Evolutionary conservation across 495 filamentous ascomycete genomes (phyloP), one percentile per base, ranked within the genome.

Genomic region (Tuber aestivum): DNA sequence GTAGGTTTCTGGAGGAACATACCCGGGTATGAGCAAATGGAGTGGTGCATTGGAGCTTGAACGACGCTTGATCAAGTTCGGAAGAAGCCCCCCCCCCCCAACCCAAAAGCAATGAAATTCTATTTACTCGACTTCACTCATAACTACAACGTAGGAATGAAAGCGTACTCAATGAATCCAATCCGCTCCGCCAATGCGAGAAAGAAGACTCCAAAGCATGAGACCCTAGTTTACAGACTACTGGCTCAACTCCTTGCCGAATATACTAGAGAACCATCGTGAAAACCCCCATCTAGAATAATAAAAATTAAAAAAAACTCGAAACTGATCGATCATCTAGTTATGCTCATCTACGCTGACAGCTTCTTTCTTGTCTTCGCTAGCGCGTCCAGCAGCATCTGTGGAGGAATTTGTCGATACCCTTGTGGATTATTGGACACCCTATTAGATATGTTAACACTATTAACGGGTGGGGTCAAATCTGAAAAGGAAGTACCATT

Each of bases 341-440:
- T 35, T 35, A 14, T 35, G 27, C 7, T 35, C 56, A 65, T 65
- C 56, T 65, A 65, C 14, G 14, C 27, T 1, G 56, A 14, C 27
- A 61, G 6, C 27, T 65, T 65, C 56, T 35, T 65, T 65, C 56
- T 65, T 18, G 27, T 88, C 85, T 89, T 87, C 86, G 93, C 90
- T 80, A 95, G 83, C 81, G 87, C 87, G 74, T 92, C 91, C 41
- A 97, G 82, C 80, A 99, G 87, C 84, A 92, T 91, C 75, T 93
- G 89, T 42, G 95, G 95, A 35, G 95, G 94, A 78, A 92, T 86
- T 85, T 97, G 94, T 72, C 93, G 87, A 86, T 98, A 98, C 27
- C 95, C 95, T 86, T 93, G 89, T 65, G 95, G 95, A 86, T 99
- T 98, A 86, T 97, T 98, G 84, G 92, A 89, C 37, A 89, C 89